Evolutionary conservation across 1,284 basidiomycete species (phyloP), one percentile per base, ranked within the genome.

Genomic region (Bondarzewia mesenterica): DNA sequence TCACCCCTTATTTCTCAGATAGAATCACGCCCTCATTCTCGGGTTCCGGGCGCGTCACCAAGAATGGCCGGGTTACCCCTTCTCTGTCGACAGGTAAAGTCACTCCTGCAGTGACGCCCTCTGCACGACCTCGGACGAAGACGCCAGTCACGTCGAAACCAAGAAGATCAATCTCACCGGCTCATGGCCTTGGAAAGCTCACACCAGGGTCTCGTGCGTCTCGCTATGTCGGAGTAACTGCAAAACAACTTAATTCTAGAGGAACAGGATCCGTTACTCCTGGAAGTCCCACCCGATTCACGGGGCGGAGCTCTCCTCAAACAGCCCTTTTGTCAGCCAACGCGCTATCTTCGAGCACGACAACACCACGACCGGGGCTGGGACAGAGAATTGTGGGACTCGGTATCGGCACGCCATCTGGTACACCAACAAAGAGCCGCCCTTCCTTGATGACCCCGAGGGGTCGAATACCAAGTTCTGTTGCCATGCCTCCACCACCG

Each of bases 401-500:
- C 20, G 64, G 70, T 26, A 64, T 66, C 8, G 65, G 69, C 8
- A 62, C 70, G 10, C 70, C 74, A 6, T 64, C 72, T 3, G 66
- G 51, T 4, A 70, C 70, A 16, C 70, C 73, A 12, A 65, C 63
- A 14, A 79, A 73, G 57, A 61, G 67, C 43, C 69, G 80, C 53
- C 60, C 74, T 16, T 70, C 75, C 18, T 58, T 74, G 35, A 71
- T 61, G 50, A 82, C 80, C 8, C 80, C 82, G 35, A 75, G 80
- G 35, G 70, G 75, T 12, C 73, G 85, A 41, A 60, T 87, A 52
- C 82, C 85, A n/a, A 86, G 83, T 57, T 69, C 75, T n/a, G 63
- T 85, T 27, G 80, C 82, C 2, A 89, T 88, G 84, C 86, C 85
- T 3, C 86, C 86, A 2, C 86, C 86, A 14, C 69, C 79, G 0